These are phyloP conservation scores for Rhynchosporium agropyri DNA, from an alignment of 2,329 filamentous ascomycete species.

Conservation along the genomic window DNA sequence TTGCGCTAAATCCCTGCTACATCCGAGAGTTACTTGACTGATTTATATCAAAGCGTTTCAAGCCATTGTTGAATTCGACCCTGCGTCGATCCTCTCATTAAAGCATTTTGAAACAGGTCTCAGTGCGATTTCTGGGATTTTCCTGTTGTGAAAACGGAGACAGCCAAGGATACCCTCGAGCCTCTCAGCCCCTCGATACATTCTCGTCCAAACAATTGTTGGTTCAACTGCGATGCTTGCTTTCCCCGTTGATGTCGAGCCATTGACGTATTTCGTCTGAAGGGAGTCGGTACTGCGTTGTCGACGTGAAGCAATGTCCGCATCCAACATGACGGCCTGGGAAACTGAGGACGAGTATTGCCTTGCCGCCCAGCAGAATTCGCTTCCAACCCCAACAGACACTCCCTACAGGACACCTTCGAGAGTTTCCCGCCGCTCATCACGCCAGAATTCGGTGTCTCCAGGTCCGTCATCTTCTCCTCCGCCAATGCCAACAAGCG, in stretches of 20 bases:
- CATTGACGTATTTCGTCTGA: conserved; percentile 26
- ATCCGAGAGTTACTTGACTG: conserved; percentile 30
- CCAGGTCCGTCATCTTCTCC: conserved; percentile 67
- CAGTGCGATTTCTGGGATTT: conserved; percentile 24
- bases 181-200: conserved; percentile 1
- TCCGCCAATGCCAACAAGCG: conserved; percentile 52
- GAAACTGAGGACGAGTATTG: conserved; percentile 65
- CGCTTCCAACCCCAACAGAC: conserved; percentile 70
- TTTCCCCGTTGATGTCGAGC: conserved; percentile 24
- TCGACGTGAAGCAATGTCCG: neutral
- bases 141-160: conserved; percentile 22
- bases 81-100: conserved; percentile 24
- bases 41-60: conserved; percentile 33
- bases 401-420: conserved; percentile 76
- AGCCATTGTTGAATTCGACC: conserved; percentile 24
- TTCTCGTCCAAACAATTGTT: conserved; percentile 24
- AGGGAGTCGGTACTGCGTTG: conserved; percentile 14
- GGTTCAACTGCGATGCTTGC: conserved; percentile 20
- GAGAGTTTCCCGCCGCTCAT: conserved; percentile 64
- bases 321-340: conserved; percentile 55
- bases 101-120: conserved; percentile 25
- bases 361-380: conserved; percentile 55
- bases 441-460: conserved; percentile 63
- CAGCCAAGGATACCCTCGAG: conserved; percentile 7
- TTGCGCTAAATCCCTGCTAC: conserved; percentile 23